Evolutionary conservation across 2,329 filamentous ascomycete genomes (phyloP).

Genomic region (Paecilomyces sp.): DNA sequence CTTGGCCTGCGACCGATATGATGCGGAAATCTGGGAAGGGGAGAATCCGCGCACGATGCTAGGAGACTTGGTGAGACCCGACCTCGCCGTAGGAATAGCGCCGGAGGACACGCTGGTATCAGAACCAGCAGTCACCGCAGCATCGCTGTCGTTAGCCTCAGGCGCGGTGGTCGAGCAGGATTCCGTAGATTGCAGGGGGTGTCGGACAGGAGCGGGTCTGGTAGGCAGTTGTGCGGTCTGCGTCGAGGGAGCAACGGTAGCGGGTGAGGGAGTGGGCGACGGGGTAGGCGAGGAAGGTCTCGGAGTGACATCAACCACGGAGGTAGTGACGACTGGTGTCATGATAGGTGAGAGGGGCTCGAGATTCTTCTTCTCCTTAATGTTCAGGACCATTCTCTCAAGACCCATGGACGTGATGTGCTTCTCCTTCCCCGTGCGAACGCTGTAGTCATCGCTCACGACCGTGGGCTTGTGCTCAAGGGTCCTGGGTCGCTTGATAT

Average conservation of each 20-base stretch:
- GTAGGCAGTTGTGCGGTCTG: constrained; percentile 3
- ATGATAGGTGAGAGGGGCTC: constrained; percentile 47
- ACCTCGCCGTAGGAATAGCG: constrained; percentile 26
- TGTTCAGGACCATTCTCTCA: constrained; percentile 88
- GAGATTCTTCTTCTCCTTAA: constrained; percentile 73
- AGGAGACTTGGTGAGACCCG: constrained; percentile 50
- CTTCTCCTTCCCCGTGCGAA: constrained; percentile 68
- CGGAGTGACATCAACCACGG: constrained; percentile 37
- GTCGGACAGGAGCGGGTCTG: constrained; percentile 2
- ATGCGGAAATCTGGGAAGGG: constrained; percentile 64
- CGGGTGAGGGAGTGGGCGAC: constrained; percentile 22
- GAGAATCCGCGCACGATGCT: constrained; percentile 84
- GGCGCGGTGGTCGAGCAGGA: constrained; percentile 53
- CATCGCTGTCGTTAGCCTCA: constrained; percentile 39
- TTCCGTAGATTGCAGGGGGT: constrained; percentile 44
- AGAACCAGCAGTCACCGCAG: constrained; percentile 40
- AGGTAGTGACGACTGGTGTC: constrained; percentile 27
- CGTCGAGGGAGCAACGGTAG: constrained; percentile 28
- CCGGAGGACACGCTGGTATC: constrained; percentile 57
- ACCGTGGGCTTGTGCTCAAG: constrained; percentile 56
- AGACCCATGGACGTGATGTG: constrained; percentile 90
- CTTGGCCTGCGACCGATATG: constrained; percentile 55
- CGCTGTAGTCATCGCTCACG: constrained; percentile 51
- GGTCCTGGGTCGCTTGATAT: constrained; percentile 55
- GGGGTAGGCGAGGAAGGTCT: constrained; percentile 35